Evolutionary conservation across 495 filamentous ascomycete genomes (phyloP), one percentile per base, ranked within the genome.

Genomic region (Penicillium ucsense): DNA sequence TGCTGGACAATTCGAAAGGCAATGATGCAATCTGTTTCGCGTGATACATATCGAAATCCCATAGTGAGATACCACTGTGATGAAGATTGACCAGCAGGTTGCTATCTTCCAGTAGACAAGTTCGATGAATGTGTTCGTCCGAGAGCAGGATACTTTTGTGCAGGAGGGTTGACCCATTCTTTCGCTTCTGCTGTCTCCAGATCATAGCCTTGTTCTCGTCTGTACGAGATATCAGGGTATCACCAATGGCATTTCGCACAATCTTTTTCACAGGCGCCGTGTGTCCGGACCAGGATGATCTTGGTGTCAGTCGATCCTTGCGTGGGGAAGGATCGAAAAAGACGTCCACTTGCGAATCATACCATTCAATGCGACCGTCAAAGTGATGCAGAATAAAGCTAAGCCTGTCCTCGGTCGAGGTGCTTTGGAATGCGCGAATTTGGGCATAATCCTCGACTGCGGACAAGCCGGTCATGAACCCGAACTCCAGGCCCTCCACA

Each of bases 371-470:
- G 38, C 78, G 78, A 41, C 91, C 90, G 50, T 94, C 88, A 55
- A 95, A 95, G 54, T 84, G 80, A 59, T 97, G 90, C 9, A 87
- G 71, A 6, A 99, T 68, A n/a, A 97, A 59, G 37, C 81, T 81
- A 34, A 97, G 70, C 34, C 80, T 73, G 27, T 81, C 81, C 3
- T 72, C 74, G 5, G 73, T 61, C 29, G 71, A 66, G 46, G 78
- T 76, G 50, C 67, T 71, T 32, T 82, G 85, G 59, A 94, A 94
- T 40, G 75, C 80, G 53, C 82, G 74, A 41, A 91, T 80, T 55
- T 84, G 85, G 9, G 85, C 77, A 66, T 91, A 79, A 47, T 80
- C 70, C 9, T 78, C 72, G 8, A 70, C 53, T 0, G 57, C 52
- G 3, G 59, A 51, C 5, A 68, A 46, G 5, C 63, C 66, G n/a